A percentile compares a stretch with the other conserved stretches of the same genome.
These are phyloP conservation scores for Leishmania major DNA, from an alignment of 208 protist species.

Conservation along the genomic window DNA sequence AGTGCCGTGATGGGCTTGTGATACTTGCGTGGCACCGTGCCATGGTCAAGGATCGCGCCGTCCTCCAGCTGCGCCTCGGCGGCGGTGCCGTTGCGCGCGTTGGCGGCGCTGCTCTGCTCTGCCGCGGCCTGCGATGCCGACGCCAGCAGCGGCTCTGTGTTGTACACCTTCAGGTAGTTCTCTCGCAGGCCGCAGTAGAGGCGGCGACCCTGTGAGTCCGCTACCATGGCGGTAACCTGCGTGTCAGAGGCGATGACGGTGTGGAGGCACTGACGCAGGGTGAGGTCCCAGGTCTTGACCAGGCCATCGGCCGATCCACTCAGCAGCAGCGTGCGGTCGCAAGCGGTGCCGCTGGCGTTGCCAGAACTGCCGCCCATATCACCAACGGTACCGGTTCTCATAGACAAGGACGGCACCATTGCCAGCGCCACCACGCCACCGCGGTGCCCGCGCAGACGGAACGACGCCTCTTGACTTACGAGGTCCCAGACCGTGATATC, in stretches of 20 bases:
- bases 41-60: constrained; percentile 61
- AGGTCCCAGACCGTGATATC: constrained; percentile 99
- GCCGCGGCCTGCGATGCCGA: constrained; percentile 3
- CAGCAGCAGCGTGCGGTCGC: constrained; percentile 51
- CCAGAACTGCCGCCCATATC: neutral
- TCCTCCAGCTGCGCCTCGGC: constrained; percentile 6
- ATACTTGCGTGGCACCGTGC: constrained; percentile 67
- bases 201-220: constrained; percentile 62
- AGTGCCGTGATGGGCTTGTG: constrained; percentile 83
- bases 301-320: constrained; percentile 84
- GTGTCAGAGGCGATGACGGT: constrained; percentile 84
- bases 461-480: constrained; percentile 65
- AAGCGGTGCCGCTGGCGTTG: neutral
- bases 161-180: constrained; percentile 88
- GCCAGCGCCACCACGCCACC: constrained; percentile 73
- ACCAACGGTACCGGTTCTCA: neutral
- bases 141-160: constrained; percentile 50
- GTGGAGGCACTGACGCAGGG: constrained; percentile 85
- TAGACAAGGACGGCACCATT: constrained; percentile 45
- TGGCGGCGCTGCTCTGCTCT: neutral
- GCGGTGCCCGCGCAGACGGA: constrained; percentile 87
- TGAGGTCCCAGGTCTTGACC: constrained; percentile 89
- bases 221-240: constrained; percentile 71
- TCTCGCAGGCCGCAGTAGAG: constrained; percentile 89
- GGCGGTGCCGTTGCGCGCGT: neutral